Percentiles rank a stretch among this genome's conserved stretches.
Conservation (phyloP, 345 rosid genomes). For the Citropsis articulata region DNA sequence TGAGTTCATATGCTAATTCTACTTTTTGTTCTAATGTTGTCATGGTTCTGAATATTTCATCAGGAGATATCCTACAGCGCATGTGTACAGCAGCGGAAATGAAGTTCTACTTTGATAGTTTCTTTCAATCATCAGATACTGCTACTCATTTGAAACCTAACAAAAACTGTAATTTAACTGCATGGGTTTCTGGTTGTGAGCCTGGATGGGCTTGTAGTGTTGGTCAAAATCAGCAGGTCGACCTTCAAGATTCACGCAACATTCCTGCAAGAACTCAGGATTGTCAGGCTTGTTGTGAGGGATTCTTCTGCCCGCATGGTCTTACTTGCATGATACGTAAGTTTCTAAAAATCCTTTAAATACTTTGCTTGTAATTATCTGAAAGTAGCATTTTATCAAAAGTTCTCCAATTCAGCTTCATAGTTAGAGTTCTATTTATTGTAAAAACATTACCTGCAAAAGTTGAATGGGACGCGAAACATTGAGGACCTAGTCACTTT, state of each 20-base stretch:
- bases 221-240: constrained; percentile 38
- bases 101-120: constrained; percentile 60
- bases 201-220: constrained; percentile 94
- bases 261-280: constrained; percentile 59
- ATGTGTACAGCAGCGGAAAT: constrained; percentile 82
- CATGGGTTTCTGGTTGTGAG: constrained; percentile 92
- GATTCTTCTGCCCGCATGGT: constrained; percentile 90
- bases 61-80: constrained; percentile 51
- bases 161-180: constrained; percentile 73
- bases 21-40: neutral
- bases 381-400: neutral
- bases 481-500: neutral
- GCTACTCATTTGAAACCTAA: constrained; percentile 52
- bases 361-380: neutral
- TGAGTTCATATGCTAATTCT: neutral
- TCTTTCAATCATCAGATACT: constrained; percentile 36
- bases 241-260: constrained; percentile 44
- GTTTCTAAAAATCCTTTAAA: constrained; percentile 21
- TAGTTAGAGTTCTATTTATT: neutral
- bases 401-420: neutral
- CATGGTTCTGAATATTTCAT: constrained; percentile 19
- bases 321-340: constrained; percentile 97
- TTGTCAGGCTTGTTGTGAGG: constrained; percentile 86
- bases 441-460: neutral
- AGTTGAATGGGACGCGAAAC: neutral